phyloP scores from a whole-genome alignment of 805 yeast species.

The Phaffomyces antillensis region DNA sequence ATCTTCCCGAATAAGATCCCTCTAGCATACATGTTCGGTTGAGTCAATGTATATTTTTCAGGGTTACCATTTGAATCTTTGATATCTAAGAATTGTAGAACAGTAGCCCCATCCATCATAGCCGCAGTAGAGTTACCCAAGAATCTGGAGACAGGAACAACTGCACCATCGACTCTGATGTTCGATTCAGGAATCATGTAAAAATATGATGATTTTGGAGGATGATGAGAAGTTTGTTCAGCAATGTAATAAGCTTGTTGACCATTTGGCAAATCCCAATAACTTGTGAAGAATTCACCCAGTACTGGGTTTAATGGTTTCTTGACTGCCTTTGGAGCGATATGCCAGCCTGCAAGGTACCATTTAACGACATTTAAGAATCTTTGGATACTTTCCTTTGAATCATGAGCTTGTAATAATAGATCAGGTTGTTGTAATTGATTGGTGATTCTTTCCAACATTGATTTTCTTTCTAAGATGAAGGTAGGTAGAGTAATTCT shows the following conservation, averaged over 20 bases:
- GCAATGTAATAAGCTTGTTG: constrained; percentile 76
- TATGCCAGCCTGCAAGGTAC: constrained; percentile 96
- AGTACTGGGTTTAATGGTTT: constrained; percentile 93
- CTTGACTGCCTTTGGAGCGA: constrained; percentile 96
- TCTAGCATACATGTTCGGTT: constrained; percentile 92
- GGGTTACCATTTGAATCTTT: constrained; percentile 38
- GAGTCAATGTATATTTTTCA: constrained; percentile 79
- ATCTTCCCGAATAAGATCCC: constrained; percentile 89
- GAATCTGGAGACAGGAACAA: constrained; percentile 81
- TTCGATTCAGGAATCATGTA: constrained; percentile 74
- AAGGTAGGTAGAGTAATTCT: constrained; percentile 93
- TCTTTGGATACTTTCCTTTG: constrained; percentile 54
- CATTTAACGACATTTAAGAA: constrained; percentile 73
- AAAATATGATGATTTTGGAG: constrained; percentile 95
- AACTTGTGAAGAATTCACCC: constrained; percentile 86
- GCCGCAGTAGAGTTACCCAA: constrained; percentile 96
- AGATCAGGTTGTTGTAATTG: constrained; percentile 75
- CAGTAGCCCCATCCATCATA: constrained; percentile 88
- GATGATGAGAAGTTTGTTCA: constrained; percentile 96
- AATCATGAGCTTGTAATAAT: constrained; percentile 57
- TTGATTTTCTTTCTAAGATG: constrained; percentile 87
- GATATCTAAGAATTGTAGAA: constrained; percentile 58
- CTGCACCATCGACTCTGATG: constrained; percentile 83
- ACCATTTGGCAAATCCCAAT: constrained; percentile 80
- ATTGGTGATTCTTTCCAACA: constrained; percentile 93